Percentiles rank a stretch among this genome's conserved stretches.
These are phyloP conservation scores for Trifolium pratense DNA, from an alignment of 306 rosid species.

Conservation along the genomic window DNA sequence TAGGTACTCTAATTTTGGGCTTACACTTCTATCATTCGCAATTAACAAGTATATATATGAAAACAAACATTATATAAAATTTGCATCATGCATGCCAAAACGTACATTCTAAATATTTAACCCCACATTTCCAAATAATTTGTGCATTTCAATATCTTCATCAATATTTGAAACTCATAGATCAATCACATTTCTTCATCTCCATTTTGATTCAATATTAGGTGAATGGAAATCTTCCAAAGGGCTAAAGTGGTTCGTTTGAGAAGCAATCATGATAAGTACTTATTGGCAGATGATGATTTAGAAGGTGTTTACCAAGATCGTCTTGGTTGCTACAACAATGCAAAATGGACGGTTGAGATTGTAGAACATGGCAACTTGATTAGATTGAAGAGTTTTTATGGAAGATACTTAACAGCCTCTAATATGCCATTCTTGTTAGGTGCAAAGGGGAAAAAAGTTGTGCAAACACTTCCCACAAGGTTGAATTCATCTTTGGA, in stretches of 20 bases:
- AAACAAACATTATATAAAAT: slow-evolving; percentile 10
- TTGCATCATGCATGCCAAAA: slow-evolving; percentile 8
- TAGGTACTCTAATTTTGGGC: slow-evolving; percentile 10
- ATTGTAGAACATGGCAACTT: slow-evolving; percentile 18
- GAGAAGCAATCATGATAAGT: slow-evolving; percentile 74
- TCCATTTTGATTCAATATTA: neutral
- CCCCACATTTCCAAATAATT: neutral
- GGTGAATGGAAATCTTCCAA: slow-evolving; percentile 68
- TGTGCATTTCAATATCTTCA: neutral
- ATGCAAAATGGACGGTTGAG: slow-evolving; percentile 78
- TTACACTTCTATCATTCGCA: neutral
- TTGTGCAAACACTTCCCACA: slow-evolving; percentile 59
- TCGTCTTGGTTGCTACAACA: slow-evolving; percentile 55
- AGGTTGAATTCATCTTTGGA: slow-evolving; percentile 61
- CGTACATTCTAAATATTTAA: neutral
- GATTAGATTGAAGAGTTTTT: slow-evolving; percentile 66
- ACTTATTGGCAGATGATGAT: slow-evolving; percentile 61
- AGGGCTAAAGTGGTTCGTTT: slow-evolving; percentile 63
- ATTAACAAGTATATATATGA: neutral
- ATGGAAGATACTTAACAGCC: slow-evolving; percentile 72
- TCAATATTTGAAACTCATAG: neutral
- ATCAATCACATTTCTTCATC: neutral
- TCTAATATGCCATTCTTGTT: slow-evolving; percentile 59
- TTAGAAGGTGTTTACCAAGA: slow-evolving; percentile 62
- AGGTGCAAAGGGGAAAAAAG: slow-evolving; percentile 73